Evolutionary conservation across 2,329 filamentous ascomycete genomes (phyloP).

Genomic region (Berkeleyomyces rouxiae): DNA sequence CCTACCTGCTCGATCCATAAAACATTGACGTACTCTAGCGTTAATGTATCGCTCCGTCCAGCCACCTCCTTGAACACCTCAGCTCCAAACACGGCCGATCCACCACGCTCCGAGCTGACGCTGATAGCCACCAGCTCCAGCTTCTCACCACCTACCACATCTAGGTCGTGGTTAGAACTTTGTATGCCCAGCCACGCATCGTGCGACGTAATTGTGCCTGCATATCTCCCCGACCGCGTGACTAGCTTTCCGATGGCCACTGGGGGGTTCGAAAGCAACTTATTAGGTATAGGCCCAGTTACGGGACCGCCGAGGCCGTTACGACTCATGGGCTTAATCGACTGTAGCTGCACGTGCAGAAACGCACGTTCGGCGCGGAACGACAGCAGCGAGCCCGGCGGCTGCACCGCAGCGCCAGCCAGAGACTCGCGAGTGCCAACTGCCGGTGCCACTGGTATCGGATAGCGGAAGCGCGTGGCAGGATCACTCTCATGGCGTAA

Average conservation of each 20-base stretch:
- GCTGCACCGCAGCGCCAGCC: conserved; percentile 15
- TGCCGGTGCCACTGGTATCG: conserved; percentile 22
- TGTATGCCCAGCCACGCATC: conserved; percentile 30
- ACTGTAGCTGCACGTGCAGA: conserved; percentile 26
- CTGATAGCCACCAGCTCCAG: conserved; percentile 30
- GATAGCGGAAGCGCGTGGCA: conserved; percentile 26
- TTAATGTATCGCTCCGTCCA: conserved; percentile 23
- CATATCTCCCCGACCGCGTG: conserved; percentile 22
- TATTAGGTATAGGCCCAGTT: background rate
- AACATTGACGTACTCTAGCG: conserved; percentile 30
- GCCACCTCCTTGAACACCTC: conserved; percentile 26
- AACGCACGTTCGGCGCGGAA: conserved; percentile 25
- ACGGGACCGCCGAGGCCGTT: background rate
- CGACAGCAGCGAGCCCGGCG: conserved; percentile 25
- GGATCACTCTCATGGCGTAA: conserved; percentile 27
- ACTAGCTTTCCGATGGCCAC: conserved; percentile 29
- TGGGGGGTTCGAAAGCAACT: conserved; percentile 23
- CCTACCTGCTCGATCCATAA: conserved; percentile 31
- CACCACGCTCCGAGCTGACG: conserved; percentile 25
- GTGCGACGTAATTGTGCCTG: conserved; percentile 28
- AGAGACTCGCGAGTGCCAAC: conserved; percentile 3
- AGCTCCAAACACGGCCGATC: conserved; percentile 24
- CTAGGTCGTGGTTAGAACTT: conserved; percentile 27
- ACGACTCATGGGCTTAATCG: conserved; percentile 17
- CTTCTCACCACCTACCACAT: conserved; percentile 23